These are phyloP conservation scores for Blepharisma undulans DNA, from an alignment of 169 alveolate species.

Conservation along the genomic window DNA sequence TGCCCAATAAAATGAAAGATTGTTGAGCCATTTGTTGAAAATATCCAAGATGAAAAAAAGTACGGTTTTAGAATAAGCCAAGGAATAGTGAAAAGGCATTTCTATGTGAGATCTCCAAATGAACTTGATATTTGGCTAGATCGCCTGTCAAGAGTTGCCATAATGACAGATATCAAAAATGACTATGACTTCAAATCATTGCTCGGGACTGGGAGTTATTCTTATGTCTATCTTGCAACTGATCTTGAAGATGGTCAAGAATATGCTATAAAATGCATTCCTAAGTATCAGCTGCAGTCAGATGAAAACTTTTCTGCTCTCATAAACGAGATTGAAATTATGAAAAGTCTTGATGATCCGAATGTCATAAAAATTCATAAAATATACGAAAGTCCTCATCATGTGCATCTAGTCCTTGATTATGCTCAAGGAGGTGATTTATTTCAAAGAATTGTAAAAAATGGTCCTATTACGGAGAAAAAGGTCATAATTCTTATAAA, in stretches of 20 bases:
- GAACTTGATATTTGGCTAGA: slow-evolving; percentile 6
- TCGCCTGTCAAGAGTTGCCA: not conserved
- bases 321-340: slow-evolving; percentile 79
- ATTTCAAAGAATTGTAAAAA: slow-evolving; percentile 85
- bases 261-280: slow-evolving; percentile 26
- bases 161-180: not conserved
- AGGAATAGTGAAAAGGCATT: not conserved
- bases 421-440: slow-evolving; percentile 89
- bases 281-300: slow-evolving; percentile 26
- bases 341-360: slow-evolving; percentile 81
- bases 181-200: not conserved
- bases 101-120: not conserved
- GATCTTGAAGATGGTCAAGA: not conserved
- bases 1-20: not conserved
- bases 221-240: not conserved
- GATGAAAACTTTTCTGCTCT: slow-evolving; percentile 34
- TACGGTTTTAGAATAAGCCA: slow-evolving; percentile 8
- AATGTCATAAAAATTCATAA: slow-evolving; percentile 81
- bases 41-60: not conserved
- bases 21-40: slow-evolving; percentile 16
- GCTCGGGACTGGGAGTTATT: not conserved
- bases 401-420: slow-evolving; percentile 88
- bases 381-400: slow-evolving; percentile 82
- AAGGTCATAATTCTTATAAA: slow-evolving; percentile 84
- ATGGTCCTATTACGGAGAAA: slow-evolving; percentile 87